Evolutionary conservation across 768 basidiomycete species (phyloP).

Genomic region (Russula sp.): DNA sequence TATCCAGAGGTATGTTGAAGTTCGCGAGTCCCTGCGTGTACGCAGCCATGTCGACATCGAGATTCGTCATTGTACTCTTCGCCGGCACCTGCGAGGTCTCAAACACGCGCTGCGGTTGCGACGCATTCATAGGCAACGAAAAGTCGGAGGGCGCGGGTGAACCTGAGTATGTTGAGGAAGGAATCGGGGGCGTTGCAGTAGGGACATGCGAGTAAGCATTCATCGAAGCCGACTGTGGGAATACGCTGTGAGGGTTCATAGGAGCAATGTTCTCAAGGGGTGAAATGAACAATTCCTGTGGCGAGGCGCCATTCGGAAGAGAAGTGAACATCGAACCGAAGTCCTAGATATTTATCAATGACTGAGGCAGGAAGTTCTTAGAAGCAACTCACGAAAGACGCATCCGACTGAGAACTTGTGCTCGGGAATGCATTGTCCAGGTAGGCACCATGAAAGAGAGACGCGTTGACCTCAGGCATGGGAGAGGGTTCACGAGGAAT

Average conservation of each 20-base stretch:
- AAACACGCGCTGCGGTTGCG: slow-evolving; percentile 17
- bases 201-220: not conserved
- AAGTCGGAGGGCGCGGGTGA: slow-evolving; percentile 21
- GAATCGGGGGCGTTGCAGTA: slow-evolving; percentile 5
- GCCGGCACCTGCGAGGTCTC: not conserved
- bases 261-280: slow-evolving; percentile 12
- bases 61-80: not conserved
- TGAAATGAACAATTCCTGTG: slow-evolving; percentile 18
- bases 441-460: slow-evolving; percentile 15
- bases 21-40: slow-evolving; percentile 17
- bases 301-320: slow-evolving; percentile 1
- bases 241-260: not conserved
- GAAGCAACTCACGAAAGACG: slow-evolving; percentile 16
- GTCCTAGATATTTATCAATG: not conserved
- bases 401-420: slow-evolving; percentile 2
- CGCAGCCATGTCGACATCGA: slow-evolving; percentile 14
- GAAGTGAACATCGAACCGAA: slow-evolving; percentile 17
- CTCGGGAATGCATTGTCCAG: slow-evolving; percentile 17
- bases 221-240: not conserved
- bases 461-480: slow-evolving; percentile 19
- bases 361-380: not conserved
- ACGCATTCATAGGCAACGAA: slow-evolving; percentile 16
- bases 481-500: slow-evolving; percentile 16
- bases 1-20: slow-evolving; percentile 18
- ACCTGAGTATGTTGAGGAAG: slow-evolving; percentile 20